phyloP scores from a whole-genome alignment of 2,329 filamentous ascomycete species.

The Diaporthe eres region DNA sequence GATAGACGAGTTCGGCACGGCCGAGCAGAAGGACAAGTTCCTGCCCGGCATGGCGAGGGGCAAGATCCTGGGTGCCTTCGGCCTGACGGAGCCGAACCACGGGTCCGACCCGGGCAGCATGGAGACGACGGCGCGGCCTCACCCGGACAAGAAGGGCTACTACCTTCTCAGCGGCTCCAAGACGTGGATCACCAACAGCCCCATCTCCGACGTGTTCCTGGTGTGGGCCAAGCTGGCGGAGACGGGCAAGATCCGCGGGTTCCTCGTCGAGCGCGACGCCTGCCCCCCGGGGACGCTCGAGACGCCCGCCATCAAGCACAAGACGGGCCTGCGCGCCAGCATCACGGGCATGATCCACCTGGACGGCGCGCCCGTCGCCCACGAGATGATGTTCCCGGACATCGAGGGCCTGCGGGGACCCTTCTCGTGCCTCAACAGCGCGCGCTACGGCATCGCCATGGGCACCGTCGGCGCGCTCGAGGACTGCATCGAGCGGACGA shows the following conservation, averaged over 20 bases:
- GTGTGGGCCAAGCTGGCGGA: conserved; percentile 95
- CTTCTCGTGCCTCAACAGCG: conserved; percentile 94
- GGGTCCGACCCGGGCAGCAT: conserved; percentile 89
- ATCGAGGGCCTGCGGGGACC: conserved; percentile 90
- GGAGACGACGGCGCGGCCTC: conserved; percentile 83
- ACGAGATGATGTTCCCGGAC: conserved; percentile 93
- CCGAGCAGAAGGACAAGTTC: conserved; percentile 85
- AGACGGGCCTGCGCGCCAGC: conserved; percentile 92
- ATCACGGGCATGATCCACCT: conserved; percentile 99
- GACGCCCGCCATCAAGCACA: conserved; percentile 93
- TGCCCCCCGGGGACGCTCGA: conserved; percentile 91
- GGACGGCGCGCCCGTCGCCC: conserved; percentile 88
- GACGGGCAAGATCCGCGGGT: conserved; percentile 94
- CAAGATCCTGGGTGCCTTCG: conserved; percentile 83
- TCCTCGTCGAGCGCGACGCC: conserved; percentile 86
- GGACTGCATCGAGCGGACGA: conserved; percentile 85
- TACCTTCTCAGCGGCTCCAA: conserved; percentile 82
- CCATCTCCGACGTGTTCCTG: conserved; percentile 84
- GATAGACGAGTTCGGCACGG: conserved; percentile 84
- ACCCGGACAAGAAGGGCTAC: conserved; percentile 84
- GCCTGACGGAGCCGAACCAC: conserved; percentile 89
- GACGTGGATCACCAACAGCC: conserved; percentile 94
- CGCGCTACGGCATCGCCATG: conserved; percentile 92
- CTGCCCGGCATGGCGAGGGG: conserved; percentile 83
- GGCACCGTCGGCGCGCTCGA: conserved; percentile 95